Percentiles rank a stretch among this genome's conserved stretches.
These are phyloP conservation scores for Taiozyma sp. DNA, from an alignment of 1,139 yeast species.

Conservation along the genomic window DNA sequence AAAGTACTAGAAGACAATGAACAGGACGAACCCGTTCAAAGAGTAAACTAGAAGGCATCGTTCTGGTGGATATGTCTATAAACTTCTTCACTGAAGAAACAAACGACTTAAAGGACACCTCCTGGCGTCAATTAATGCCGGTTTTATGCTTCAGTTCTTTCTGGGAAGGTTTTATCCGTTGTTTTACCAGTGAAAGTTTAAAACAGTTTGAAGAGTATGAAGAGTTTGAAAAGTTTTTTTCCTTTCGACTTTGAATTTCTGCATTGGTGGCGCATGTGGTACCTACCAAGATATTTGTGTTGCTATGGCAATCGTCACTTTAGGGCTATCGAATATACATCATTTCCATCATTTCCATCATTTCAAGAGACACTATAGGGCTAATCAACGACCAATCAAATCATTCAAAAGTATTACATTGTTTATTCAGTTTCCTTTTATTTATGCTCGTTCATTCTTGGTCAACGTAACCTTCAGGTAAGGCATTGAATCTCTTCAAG, in stretches of 20 bases:
- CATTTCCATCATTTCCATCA: no score
- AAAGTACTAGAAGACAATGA: constrained; percentile 17
- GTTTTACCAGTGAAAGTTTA: no score
- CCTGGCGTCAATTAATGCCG: constrained; percentile 1
- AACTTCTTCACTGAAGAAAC: not conserved
- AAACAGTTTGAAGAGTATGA: no score
- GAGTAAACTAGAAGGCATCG: constrained; percentile 26
- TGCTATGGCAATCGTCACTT: not conserved
- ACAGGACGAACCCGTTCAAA: constrained; percentile 27
- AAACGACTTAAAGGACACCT: not conserved
- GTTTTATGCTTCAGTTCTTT: not conserved
- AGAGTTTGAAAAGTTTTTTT: not conserved
- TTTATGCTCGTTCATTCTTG: not conserved
- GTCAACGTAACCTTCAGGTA: constrained; percentile 13
- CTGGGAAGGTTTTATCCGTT: not conserved
- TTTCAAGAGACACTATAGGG: no score
- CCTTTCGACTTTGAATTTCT: not conserved
- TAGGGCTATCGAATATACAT: not conserved
- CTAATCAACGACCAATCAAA: not conserved
- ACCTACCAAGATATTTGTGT: not conserved
- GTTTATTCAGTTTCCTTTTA: not conserved
- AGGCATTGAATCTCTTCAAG: constrained; percentile 37
- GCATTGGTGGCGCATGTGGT: not conserved
- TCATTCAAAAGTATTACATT: not conserved
- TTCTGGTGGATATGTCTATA: constrained; percentile 14